phyloP scores from a whole-genome alignment of 1,139 yeast genomes.

The Sugiyamaella xylanicola region DNA sequence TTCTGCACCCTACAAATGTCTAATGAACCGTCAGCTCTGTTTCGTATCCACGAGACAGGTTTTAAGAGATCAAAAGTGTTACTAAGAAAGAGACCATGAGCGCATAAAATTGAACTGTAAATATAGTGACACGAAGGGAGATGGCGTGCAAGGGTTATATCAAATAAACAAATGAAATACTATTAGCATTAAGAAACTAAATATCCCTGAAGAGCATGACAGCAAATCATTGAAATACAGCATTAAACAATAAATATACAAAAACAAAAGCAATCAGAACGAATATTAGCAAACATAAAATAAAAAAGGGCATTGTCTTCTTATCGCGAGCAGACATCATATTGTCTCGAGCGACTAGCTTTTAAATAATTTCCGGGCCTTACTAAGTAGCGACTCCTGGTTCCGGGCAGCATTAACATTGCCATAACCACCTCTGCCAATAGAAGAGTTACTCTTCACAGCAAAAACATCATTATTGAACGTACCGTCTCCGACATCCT shows the following conservation, averaged over 20 bases:
- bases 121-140: no score
- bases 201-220: no score
- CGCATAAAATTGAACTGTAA: no score
- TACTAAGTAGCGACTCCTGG: slow-evolving; percentile 24
- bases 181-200: no score
- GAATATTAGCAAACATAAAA: background rate
- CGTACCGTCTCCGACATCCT: slow-evolving; percentile 61
- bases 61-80: background rate
- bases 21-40: background rate
- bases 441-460: slow-evolving; percentile 37
- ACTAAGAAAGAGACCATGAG: background rate
- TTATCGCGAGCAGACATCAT: no score
- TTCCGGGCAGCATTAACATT: slow-evolving; percentile 37
- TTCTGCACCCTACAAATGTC: background rate
- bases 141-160: no score
- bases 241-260: slow-evolving; percentile 6
- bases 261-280: slow-evolving; percentile 1
- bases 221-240: background rate
- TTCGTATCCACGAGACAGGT: background rate
- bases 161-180: no score
- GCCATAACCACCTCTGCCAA: slow-evolving; percentile 47
- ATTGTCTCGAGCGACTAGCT: no score
- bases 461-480: slow-evolving; percentile 26
- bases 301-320: slow-evolving; percentile 3
- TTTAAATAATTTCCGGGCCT: slow-evolving; percentile 30